These are phyloP conservation scores for Debaryomycetaceae sp. DNA, from an alignment of 1,139 yeast genomes.

Conservation along the genomic window DNA sequence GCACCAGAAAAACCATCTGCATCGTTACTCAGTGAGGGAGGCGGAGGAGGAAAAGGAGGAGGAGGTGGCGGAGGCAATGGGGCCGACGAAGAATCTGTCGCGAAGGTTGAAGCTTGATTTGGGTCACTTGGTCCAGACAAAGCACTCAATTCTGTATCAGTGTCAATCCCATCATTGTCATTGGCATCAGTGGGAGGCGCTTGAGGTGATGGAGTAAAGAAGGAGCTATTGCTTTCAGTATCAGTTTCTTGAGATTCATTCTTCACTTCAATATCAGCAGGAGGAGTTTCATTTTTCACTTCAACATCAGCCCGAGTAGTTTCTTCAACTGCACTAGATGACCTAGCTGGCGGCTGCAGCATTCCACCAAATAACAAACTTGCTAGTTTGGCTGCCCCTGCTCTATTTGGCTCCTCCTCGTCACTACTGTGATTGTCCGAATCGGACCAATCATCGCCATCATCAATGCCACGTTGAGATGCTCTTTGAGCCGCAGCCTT, in stretches of 20 bases:
- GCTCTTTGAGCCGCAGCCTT: conserved; percentile 64
- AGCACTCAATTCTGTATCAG: background rate
- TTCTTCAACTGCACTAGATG: conserved; percentile 10
- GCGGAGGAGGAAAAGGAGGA: conserved; percentile 12
- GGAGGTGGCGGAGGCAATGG: conserved; percentile 18
- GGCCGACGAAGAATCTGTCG: conserved; percentile 9
- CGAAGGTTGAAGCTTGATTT: conserved; percentile 6
- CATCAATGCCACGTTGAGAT: conserved; percentile 57
- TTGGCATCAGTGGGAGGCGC: background rate
- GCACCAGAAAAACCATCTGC: conserved; percentile 3
- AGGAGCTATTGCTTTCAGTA: background rate
- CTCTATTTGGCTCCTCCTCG: conserved; percentile 44
- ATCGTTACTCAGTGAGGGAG: conserved; percentile 6
- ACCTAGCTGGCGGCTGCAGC: conserved; percentile 39
- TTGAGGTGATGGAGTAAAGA: background rate
- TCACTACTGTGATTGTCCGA: conserved; percentile 54
- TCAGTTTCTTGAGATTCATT: background rate
- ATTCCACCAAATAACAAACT: conserved; percentile 61
- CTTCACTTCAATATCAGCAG: background rate
- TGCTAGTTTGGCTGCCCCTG: conserved; percentile 63
- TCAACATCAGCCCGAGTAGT: conserved; percentile 1
- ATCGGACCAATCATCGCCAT: conserved; percentile 57
- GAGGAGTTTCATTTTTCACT: conserved; percentile 2
- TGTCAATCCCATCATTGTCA: background rate
- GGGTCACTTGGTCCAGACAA: background rate